Conservation (phyloP, 768 basidiomycete species). For the Coprinopsis sp. region DNA sequence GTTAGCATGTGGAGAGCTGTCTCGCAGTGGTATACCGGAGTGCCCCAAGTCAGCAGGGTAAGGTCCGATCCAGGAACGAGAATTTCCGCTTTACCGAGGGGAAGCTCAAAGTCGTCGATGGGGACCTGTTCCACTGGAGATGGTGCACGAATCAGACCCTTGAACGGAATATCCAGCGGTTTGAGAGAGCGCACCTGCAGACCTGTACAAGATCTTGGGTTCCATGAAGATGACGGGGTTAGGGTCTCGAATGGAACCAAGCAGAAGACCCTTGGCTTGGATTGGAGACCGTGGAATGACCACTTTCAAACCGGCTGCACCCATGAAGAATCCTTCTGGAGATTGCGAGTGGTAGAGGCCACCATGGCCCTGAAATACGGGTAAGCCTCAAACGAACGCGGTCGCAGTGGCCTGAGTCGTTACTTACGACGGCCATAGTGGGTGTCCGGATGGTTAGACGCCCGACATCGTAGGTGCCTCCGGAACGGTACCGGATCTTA, state of each 20-base stretch:
- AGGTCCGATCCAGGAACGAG: slow-evolving; percentile 73
- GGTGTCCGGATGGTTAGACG: slow-evolving; percentile 79
- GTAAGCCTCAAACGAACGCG: neutral
- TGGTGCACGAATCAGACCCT: slow-evolving; percentile 1
- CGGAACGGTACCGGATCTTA: slow-evolving; percentile 87
- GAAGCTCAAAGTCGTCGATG: slow-evolving; percentile 79
- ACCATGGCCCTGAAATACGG: slow-evolving; percentile 59
- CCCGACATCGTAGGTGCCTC: slow-evolving; percentile 79
- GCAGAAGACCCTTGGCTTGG: slow-evolving; percentile 90
- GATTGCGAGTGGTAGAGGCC: slow-evolving; percentile 94
- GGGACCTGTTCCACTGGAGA: slow-evolving; percentile 85
- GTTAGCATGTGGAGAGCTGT: slow-evolving; percentile 70
- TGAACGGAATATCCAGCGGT: too few species aligned
- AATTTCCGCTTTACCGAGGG: slow-evolving; percentile 75
- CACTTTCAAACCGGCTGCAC: slow-evolving; percentile 85
- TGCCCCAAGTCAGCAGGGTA: slow-evolving; percentile 93
- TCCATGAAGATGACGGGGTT: slow-evolving; percentile 97
- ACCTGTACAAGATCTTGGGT: slow-evolving; percentile 89
- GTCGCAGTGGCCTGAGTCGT: slow-evolving; percentile 16
- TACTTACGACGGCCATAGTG: slow-evolving; percentile 81
- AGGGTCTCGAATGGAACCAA: slow-evolving; percentile 85
- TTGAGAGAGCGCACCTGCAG: slow-evolving; percentile 56
- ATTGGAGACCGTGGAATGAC: slow-evolving; percentile 94
- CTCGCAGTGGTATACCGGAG: slow-evolving; percentile 87
- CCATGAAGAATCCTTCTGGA: slow-evolving; percentile 93